Evolutionary conservation across 768 basidiomycete genomes (phyloP), one percentile per base, ranked within the genome.

Genomic region (Hypsizygus marmoreus): DNA sequence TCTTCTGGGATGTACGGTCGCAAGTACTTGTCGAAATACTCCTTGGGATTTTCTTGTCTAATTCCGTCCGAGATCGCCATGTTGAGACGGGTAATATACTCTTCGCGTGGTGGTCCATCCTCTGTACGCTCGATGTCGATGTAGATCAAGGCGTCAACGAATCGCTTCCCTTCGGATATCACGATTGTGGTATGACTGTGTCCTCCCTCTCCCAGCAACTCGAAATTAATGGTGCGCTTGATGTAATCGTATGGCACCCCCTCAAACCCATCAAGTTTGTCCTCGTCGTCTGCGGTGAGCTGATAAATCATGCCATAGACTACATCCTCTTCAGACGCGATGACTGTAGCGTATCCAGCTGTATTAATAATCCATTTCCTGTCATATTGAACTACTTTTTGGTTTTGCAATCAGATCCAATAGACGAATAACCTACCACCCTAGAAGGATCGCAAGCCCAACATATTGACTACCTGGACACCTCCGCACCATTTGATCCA

Each of bases 321-420:
- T 32, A n/a, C n/a, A n/a, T 77, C 71, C 4, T 63, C 68, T 4
- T 48, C 19, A 1, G 76, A 75, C 7, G 68, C 68, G 13, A 74
- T 53, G 42, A 79, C 57, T 32, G 70, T 77, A 10, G 75, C 76
- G 47, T 74, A 77, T 13, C 74, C 73, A 35, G 65, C 56, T 8
- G 44, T 49, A 43, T 66, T 72, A 17, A 79, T 78, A 13, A 79
- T 69, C 75, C 74, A 77, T 45, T 67, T 70, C 75, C 76, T 78
- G 48, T n/a, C n/a, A n/a, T n/a, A n/a, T n/a, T n/a, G n/a, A n/a
- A n/a, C n/a, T n/a, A n/a, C n/a, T n/a, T n/a, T n/a, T n/a, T n/a
- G n/a, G n/a, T n/a, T n/a, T n/a, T n/a, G n/a, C n/a, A n/a, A n/a
- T n/a, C n/a, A n/a, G n/a, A n/a, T n/a, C n/a, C n/a, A n/a, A n/a